Conservation (phyloP, 495 filamentous ascomycete genomes). For the Aspergillus olivimuriae region DNA sequence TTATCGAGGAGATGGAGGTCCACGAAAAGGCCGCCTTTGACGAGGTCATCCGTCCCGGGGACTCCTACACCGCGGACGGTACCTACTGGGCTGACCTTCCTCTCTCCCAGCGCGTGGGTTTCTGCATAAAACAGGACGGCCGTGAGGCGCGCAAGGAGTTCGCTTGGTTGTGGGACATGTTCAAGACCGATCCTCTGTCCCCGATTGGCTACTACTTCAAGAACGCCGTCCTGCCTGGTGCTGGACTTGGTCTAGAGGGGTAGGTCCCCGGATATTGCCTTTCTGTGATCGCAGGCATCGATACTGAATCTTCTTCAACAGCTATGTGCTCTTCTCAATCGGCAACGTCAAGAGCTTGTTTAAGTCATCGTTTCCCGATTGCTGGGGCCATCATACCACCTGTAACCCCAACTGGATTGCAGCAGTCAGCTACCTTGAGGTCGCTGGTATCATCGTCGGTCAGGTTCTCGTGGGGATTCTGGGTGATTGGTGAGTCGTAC, state of each 20-base stretch:
- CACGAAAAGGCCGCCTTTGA: slow-evolving; percentile 68
- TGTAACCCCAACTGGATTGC: slow-evolving; percentile 71
- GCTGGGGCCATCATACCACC: slow-evolving; percentile 59
- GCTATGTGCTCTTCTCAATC: slow-evolving; percentile 91
- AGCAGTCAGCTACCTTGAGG: slow-evolving; percentile 80
- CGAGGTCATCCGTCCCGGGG: slow-evolving; percentile 69
- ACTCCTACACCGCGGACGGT: slow-evolving; percentile 73
- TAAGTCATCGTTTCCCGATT: slow-evolving; percentile 56
- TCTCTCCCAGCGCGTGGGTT: slow-evolving; percentile 55
- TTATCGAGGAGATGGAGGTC: slow-evolving; percentile 48
- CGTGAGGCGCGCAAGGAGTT: slow-evolving; percentile 60
- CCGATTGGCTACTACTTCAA: slow-evolving; percentile 76
- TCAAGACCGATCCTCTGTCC: slow-evolving; percentile 71
- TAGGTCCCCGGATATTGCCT: too few species aligned
- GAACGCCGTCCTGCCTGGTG: slow-evolving; percentile 84
- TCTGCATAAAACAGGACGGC: slow-evolving; percentile 63
- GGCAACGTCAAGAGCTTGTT: slow-evolving; percentile 80
- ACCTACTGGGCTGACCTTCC: slow-evolving; percentile 86
- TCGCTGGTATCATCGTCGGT: slow-evolving; percentile 83
- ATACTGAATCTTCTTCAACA: too few species aligned
- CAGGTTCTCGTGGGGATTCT: slow-evolving; percentile 68
- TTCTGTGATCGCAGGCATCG: too few species aligned
- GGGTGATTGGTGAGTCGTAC: slow-evolving; percentile 43
- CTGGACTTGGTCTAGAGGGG: slow-evolving; percentile 83
- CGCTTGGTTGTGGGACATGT: slow-evolving; percentile 59